Evolutionary conservation across 208 protist species (phyloP).

Genomic region (Angomonas ambiguus): DNA sequence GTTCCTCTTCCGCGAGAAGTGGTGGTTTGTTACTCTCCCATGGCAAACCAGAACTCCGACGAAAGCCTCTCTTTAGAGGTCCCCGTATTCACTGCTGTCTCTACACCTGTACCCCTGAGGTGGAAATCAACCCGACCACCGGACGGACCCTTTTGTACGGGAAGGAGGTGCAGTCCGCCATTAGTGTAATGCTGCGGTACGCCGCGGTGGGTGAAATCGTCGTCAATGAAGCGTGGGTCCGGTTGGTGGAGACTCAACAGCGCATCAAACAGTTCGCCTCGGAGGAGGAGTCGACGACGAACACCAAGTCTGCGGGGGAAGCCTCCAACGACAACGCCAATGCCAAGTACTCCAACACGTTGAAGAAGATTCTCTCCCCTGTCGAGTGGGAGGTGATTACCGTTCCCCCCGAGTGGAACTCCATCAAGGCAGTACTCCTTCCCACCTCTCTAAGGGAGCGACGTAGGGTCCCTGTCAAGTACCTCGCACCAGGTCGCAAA

Average conservation of each 20-base stretch:
- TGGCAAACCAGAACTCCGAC: conserved; percentile 25
- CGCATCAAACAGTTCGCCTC: not conserved
- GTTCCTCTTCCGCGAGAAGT: not conserved
- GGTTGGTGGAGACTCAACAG: not conserved
- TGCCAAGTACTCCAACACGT: not conserved
- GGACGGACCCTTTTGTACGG: conserved; percentile 69
- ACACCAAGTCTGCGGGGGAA: not conserved
- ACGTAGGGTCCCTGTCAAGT: conserved; percentile 41
- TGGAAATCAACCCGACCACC: conserved; percentile 57
- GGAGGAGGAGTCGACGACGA: not conserved
- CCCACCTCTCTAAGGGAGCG: conserved; percentile 51
- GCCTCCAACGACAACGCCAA: not conserved
- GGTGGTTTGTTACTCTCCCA: conserved; percentile 6
- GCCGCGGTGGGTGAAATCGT: conserved; percentile 71
- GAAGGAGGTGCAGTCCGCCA: conserved; percentile 39
- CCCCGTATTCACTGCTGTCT: conserved; percentile 84
- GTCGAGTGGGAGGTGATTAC: conserved; percentile 44
- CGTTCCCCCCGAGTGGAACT: conserved; percentile 19
- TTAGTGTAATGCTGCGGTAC: conserved; percentile 42
- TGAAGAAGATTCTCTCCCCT: not conserved
- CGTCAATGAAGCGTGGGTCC: conserved; percentile 39
- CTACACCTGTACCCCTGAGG: conserved; percentile 66
- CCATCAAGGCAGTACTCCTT: conserved; percentile 56
- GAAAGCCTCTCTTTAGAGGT: conserved; percentile 54
- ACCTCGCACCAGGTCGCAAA: conserved; percentile 14